Conservation (phyloP, 257 asterid species). For the Agastache rugosa region DNA sequence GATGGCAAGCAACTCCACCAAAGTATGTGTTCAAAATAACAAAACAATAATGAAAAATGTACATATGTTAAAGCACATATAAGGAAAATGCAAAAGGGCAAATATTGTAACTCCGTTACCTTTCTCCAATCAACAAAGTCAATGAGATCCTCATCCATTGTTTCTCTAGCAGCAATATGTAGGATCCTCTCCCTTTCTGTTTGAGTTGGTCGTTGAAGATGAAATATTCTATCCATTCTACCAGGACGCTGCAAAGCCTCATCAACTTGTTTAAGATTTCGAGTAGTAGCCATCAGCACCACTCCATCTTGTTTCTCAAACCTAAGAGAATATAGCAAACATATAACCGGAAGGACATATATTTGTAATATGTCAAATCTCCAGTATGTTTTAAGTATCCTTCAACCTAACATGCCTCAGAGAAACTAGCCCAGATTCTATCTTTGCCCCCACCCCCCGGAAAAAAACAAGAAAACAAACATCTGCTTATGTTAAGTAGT, state of each 20-base stretch:
- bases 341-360: conserved; percentile 28
- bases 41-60: conserved; percentile 9
- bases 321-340: conserved; percentile 49
- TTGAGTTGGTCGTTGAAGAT: conserved; percentile 91
- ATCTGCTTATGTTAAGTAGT: conserved; percentile 1
- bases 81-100: conserved; percentile 19
- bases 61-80: conserved; percentile 13
- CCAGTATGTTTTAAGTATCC: conserved; percentile 6
- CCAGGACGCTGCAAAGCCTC: conserved; percentile 98
- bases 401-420: too few relatives aligned
- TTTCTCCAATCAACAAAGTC: conserved; percentile 89
- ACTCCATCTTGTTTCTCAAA: conserved; percentile 99
- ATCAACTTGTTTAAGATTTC: conserved; percentile 85
- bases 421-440: conserved; percentile 6
- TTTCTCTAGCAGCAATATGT: conserved; percentile 73
- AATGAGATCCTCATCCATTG: conserved; percentile 89
- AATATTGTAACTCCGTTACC: conserved; percentile 52
- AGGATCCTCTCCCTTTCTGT: conserved; percentile 88
- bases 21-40: not conserved
- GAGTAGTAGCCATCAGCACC: conserved; percentile 97
- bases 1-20: conserved; percentile 20
- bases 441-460: not conserved
- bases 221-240: conserved; percentile 96
- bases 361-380: conserved; percentile 6
- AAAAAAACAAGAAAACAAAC: not conserved